phyloP scores from a whole-genome alignment of 768 basidiomycete species.

The Russula virescens region DNA sequence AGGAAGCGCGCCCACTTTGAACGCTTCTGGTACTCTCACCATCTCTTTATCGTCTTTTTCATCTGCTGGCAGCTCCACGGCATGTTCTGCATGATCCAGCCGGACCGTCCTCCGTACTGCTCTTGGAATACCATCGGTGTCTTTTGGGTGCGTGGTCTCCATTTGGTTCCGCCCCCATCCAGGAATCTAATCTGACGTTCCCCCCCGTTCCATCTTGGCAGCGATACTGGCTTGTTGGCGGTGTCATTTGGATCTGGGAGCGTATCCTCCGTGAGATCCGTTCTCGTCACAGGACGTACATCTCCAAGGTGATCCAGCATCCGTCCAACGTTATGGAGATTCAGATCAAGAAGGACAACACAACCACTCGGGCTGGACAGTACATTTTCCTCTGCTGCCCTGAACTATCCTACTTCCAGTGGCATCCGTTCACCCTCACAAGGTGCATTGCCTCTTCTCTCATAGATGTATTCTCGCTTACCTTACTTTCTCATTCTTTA shows the following conservation, averaged over 20 bases:
- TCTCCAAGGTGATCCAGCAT: conserved; percentile 93
- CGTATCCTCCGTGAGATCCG: conserved; percentile 90
- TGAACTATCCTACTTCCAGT: conserved; percentile 91
- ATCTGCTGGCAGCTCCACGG: conserved; percentile 92
- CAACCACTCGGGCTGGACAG: conserved; percentile 74
- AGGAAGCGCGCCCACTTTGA: conserved; percentile 74
- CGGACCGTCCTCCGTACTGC: conserved; percentile 84
- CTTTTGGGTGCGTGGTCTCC: conserved; percentile 71
- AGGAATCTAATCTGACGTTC: conserved; percentile 12
- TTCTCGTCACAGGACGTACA: conserved; percentile 84
- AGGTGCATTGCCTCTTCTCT: conserved; percentile 39
- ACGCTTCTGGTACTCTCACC: conserved; percentile 83
- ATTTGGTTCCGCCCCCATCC: background rate
- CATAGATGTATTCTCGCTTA: conserved; percentile 7
- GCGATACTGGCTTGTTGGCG: conserved; percentile 90
- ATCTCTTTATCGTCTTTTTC: conserved; percentile 91
- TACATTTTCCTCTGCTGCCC: conserved; percentile 93
- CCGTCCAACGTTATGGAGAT: conserved; percentile 92
- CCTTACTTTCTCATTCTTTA: conserved; percentile 28
- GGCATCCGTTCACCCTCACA: conserved; percentile 96
- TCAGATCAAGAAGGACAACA: conserved; percentile 97
- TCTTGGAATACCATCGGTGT: conserved; percentile 81
- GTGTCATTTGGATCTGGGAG: conserved; percentile 79
- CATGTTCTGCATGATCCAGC: conserved; percentile 95
- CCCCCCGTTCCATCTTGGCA: conserved; percentile 28